Evolutionary conservation across 1,139 yeast genomes (phyloP), one percentile per base, ranked within the genome.

Genomic region (Casaregolazyma suthepensis): DNA sequence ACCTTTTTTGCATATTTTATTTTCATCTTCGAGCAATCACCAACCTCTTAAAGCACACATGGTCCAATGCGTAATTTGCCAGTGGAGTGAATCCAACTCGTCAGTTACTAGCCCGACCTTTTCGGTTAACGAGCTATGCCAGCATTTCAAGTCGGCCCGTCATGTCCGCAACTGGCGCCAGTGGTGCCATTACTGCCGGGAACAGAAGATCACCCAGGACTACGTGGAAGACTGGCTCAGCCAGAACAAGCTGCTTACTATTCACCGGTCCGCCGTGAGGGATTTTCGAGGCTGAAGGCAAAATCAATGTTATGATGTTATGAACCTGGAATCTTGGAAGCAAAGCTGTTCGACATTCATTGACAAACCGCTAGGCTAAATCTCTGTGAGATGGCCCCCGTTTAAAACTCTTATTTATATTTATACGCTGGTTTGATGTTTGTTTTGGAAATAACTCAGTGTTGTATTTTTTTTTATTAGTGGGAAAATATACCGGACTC

Each of bases 201-300:
- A 64, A 53, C 68, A 65, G 53, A 57, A 59, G 48, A 55, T 65
- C 15, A 55, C 63, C 19, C 63, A 61, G 26, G 68, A 65, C 55
- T 65, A 65, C 48, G 60, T 65, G 42, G 64, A 61, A 48, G 67
- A 65, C 45, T 65, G 68, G 68, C 58, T 65, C 12, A 59, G 58
- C 46, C 66, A 64, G 52, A 61, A 63, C 46, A 58, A 62, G 43
- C 56, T 65, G 43, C 54, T 59, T 40, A 48, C 57, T 12, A 43
- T 62, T 23, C 65, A 62, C 43, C 56, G 59, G 29, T 50, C 56
- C 29, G 65, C 65, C 15, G 52, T 61, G 17, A 58, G 57, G 17
- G 61, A 59, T 19, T 55, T 55, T 12, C 55, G 57, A 5, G 55
- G 49, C 7, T 51, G 50, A 22, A 48, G 7, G 19, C 19, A 50